Base-by-base conservation (phyloP, 75 land plant genomes). In the Azolla pinnata region DNA sequence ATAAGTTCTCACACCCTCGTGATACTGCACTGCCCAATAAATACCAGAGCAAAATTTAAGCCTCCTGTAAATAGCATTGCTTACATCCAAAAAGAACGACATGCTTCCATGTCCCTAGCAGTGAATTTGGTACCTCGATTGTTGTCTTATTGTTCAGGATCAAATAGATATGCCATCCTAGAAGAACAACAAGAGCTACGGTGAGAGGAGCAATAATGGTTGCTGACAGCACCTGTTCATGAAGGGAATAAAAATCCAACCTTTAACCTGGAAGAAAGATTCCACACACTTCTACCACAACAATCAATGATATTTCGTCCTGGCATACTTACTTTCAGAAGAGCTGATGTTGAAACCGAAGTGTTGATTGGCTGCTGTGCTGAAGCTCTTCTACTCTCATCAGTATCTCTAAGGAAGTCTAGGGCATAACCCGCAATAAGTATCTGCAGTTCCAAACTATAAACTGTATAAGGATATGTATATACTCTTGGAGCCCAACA, bases 1-100 rank as follows among this genome's bases (percentile, higher is more conserved):
- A 21, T 59, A 63, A 28, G 75, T 81, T 44, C 80, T 60, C 34
- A 64, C 67, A 32, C 72, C 81, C 67, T 80, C 83, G 59, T 83
- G 73, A 66, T 77, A 78, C 96, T 89, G 72, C 52, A 31, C 1
- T 1, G 29, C 12, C 49, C 44, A 33, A 40, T 44, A 69, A 59
- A 33, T n/a, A n/a, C n/a, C n/a, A n/a, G n/a, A n/a, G n/a, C n/a
- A n/a, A n/a, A n/a, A n/a, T n/a, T n/a, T n/a, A n/a, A n/a, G n/a
- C n/a, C n/a, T n/a, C n/a, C n/a, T n/a, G n/a, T n/a, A n/a, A n/a
- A n/a, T n/a, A n/a, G n/a, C n/a, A n/a, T n/a, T n/a, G n/a, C n/a
- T n/a, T n/a, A n/a, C n/a, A n/a, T n/a, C n/a, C n/a, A n/a, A n/a
- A n/a, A n/a, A n/a, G n/a, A n/a, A n/a, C n/a, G n/a, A n/a, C n/a